Conservation (phyloP, 2,329 filamentous ascomycete species). For the Fulvia fulva region DNA sequence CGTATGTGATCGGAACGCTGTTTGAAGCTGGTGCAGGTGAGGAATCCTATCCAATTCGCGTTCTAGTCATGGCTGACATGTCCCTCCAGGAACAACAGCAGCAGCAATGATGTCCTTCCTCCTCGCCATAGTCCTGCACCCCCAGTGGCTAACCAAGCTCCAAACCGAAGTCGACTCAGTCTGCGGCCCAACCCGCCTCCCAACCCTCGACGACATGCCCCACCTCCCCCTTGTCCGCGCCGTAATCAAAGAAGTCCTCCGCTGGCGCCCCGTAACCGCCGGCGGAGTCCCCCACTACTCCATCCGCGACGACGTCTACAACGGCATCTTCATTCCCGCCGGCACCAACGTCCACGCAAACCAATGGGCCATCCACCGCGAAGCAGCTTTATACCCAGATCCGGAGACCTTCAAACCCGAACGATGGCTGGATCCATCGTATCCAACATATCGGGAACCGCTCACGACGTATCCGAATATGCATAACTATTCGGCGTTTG, state of each 20-base stretch:
- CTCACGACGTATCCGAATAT: slow-evolving; percentile 51
- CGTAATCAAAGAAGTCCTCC: slow-evolving; percentile 56
- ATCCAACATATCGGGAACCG: slow-evolving; percentile 52
- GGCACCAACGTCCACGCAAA: slow-evolving; percentile 46
- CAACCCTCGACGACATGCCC: slow-evolving; percentile 48
- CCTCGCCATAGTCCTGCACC: slow-evolving; percentile 29
- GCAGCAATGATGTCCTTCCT: slow-evolving; percentile 32
- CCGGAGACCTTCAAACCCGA: slow-evolving; percentile 37
- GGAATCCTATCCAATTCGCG: too few relatives aligned
- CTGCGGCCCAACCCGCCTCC: slow-evolving; percentile 44
- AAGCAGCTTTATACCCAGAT: slow-evolving; percentile 6
- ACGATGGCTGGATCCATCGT: slow-evolving; percentile 50
- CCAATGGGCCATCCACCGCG: slow-evolving; percentile 34
- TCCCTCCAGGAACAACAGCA: slow-evolving; percentile 24
- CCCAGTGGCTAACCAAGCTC: slow-evolving; percentile 21
- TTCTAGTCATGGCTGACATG: too few relatives aligned
- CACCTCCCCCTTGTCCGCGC: slow-evolving; percentile 53
- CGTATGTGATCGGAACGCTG: slow-evolving; percentile 33
- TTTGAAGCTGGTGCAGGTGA: slow-evolving; percentile 30
- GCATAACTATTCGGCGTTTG: slow-evolving; percentile 52
- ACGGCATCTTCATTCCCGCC: slow-evolving; percentile 54
- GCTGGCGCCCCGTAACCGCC: slow-evolving; percentile 56
- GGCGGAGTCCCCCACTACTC: slow-evolving; percentile 30
- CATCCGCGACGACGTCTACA: slow-evolving; percentile 55
- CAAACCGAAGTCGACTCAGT: slow-evolving; percentile 38